A percentile compares a stretch with the other conserved stretches of the same genome.
Evolutionary conservation across 1,284 basidiomycete genomes (phyloP).

Genomic region (Psilocybe mexicana): DNA sequence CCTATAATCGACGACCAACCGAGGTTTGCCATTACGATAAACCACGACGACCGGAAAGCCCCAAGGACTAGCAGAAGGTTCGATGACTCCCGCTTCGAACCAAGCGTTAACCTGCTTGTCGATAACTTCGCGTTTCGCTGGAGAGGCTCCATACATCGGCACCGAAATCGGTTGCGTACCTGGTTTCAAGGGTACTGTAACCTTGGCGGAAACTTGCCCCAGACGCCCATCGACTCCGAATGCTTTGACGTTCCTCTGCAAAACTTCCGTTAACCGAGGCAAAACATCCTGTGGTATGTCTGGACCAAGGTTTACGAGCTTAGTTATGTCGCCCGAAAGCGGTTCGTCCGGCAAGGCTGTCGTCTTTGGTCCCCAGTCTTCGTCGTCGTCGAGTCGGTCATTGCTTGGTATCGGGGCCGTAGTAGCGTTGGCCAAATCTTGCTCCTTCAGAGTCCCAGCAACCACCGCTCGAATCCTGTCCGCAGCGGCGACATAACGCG

Average conservation of each 20-base stretch:
- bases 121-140: conserved; percentile 24
- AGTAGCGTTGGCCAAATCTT: no score
- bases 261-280: not conserved
- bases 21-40: conserved; percentile 25
- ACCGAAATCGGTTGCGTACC: conserved; percentile 18
- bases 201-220: conserved; percentile 12
- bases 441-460: no score
- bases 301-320: not conserved
- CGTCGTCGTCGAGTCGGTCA: no score
- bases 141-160: conserved; percentile 21
- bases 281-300: not conserved
- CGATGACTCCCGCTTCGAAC: conserved; percentile 26
- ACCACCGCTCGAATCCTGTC: no score
- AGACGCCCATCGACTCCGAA: conserved; percentile 13
- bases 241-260: not conserved
- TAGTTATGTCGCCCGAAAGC: not conserved
- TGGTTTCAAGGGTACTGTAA: conserved; percentile 23
- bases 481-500: no score
- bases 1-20: conserved; percentile 22
- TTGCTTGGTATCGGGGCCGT: no score
- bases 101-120: conserved; percentile 25
- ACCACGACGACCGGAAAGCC: conserved; percentile 22
- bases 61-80: conserved; percentile 26
- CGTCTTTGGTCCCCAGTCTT: no score
- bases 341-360: no score